Conservation (phyloP, 345 rosid species). For the Populus ilicifolia region DNA sequence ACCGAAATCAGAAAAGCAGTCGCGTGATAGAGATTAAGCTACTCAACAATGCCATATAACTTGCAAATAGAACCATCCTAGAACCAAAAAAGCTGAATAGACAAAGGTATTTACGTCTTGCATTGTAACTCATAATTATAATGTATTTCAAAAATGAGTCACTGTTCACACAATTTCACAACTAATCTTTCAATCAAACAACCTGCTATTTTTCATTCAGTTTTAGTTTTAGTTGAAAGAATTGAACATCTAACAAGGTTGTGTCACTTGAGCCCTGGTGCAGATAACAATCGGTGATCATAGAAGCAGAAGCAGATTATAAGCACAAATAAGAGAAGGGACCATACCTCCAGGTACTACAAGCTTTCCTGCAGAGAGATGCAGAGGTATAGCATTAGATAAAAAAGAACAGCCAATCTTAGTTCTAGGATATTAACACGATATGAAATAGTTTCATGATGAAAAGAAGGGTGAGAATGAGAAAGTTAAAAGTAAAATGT, state of each 20-base stretch:
- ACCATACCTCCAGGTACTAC: conserved; percentile 74
- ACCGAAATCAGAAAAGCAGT: conserved; percentile 1
- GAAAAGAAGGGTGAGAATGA: neutral
- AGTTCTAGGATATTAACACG: neutral
- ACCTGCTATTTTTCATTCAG: neutral
- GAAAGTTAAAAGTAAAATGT: conserved; percentile 3
- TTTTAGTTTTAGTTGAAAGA: neutral
- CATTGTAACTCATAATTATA: neutral
- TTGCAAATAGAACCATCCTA: neutral
- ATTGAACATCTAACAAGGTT: neutral
- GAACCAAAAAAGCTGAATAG: neutral
- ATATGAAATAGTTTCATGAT: neutral
- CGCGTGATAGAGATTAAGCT: neutral
- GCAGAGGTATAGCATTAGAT: conserved; percentile 22
- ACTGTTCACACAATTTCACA: neutral
- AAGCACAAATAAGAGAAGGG: neutral
- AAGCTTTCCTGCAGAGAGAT: conserved; percentile 73
- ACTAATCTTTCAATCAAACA: neutral
- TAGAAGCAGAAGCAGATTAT: neutral
- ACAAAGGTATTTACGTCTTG: neutral
- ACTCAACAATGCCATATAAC: neutral
- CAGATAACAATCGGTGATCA: neutral
- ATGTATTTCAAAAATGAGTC: neutral
- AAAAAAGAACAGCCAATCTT: conserved; percentile 1
- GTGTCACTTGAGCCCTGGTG: neutral